A percentile compares a stretch with the other conserved stretches of the same genome.
These are phyloP conservation scores for Fusarium bulbicola DNA, from an alignment of 2,329 filamentous ascomycete species.

Conservation along the genomic window DNA sequence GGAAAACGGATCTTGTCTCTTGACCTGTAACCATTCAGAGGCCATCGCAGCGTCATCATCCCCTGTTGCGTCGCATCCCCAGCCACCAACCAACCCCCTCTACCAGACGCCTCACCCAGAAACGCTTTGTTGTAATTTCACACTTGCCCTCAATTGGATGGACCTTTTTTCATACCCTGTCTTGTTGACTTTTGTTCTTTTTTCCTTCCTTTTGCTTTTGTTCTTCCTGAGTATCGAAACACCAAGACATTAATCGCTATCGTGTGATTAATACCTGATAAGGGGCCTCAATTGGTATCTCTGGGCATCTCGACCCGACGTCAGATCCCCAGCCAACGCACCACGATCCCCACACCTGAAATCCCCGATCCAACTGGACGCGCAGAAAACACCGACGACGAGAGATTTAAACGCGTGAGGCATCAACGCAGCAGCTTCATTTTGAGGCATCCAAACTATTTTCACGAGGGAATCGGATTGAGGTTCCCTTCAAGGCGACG, in stretches of 20 bases:
- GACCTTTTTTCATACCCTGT: slow-evolving; percentile 4
- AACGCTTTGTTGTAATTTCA: slow-evolving; percentile 22
- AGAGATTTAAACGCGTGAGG: slow-evolving; percentile 13
- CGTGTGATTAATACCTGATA: background rate
- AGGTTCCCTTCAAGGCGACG: slow-evolving; percentile 19
- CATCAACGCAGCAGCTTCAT: slow-evolving; percentile 20
- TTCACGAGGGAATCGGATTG: background rate
- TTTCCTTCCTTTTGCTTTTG: slow-evolving; percentile 3
- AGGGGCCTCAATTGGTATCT: background rate
- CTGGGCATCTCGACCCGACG: slow-evolving; percentile 24
- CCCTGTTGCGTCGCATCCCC: slow-evolving; percentile 22
- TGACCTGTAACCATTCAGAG: slow-evolving; percentile 34
- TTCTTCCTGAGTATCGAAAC: background rate
- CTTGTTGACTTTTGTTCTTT: background rate
- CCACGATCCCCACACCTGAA: slow-evolving; percentile 24
- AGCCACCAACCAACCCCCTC: slow-evolving; percentile 36
- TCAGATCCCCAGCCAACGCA: slow-evolving; percentile 20
- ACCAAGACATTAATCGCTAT: background rate
- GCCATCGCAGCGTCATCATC: slow-evolving; percentile 11
- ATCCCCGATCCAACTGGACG: slow-evolving; percentile 9
- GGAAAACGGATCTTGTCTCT: background rate
- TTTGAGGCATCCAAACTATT: slow-evolving; percentile 5
- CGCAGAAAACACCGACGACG: background rate
- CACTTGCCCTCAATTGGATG: slow-evolving; percentile 14
- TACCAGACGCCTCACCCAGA: slow-evolving; percentile 19